Evolutionary conservation across 352 stramenopile species (phyloP).

Genomic region (Pythium rishiriense): DNA sequence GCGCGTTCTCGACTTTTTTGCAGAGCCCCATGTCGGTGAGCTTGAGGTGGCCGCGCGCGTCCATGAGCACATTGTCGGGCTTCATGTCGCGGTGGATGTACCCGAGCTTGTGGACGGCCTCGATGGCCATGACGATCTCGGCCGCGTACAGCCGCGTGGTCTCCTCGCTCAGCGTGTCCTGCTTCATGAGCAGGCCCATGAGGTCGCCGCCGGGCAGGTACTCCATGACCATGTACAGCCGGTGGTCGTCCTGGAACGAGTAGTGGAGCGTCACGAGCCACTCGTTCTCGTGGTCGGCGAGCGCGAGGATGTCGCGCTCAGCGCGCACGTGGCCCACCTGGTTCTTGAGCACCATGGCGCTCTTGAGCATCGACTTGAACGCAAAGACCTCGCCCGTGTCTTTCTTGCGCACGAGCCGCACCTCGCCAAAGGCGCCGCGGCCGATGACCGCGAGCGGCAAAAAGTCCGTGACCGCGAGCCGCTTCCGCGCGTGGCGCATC

Average conservation of each 20-base stretch:
- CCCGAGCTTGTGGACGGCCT: slow-evolving; percentile 96
- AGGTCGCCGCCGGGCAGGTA: slow-evolving; percentile 98
- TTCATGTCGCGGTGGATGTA: slow-evolving; percentile 99
- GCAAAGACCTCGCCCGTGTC: slow-evolving; percentile 88
- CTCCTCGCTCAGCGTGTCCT: slow-evolving; percentile 93
- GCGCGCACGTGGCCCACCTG: slow-evolving; percentile 96
- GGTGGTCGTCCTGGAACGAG: slow-evolving; percentile 94
- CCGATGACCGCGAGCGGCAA: slow-evolving; percentile 97
- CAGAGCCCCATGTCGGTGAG: slow-evolving; percentile 98
- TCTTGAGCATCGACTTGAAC: slow-evolving; percentile 93
- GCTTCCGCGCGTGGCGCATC: slow-evolving; percentile 82
- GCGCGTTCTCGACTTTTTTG: slow-evolving; percentile 95
- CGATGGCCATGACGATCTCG: slow-evolving; percentile 98
- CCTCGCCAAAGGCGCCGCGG: slow-evolving; percentile 98
- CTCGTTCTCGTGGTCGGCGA: slow-evolving; percentile 94
- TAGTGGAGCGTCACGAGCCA: slow-evolving; percentile 98
- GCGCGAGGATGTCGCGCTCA: slow-evolving; percentile 96
- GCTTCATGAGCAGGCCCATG: slow-evolving; percentile 99
- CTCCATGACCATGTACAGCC: slow-evolving; percentile 97
- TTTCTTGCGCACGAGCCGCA: slow-evolving; percentile 87
- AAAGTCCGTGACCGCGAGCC: slow-evolving; percentile 93
- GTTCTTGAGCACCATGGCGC: slow-evolving; percentile 91
- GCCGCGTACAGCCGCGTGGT: slow-evolving; percentile 96
- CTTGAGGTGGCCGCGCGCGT: slow-evolving; percentile 98
- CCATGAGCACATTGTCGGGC: slow-evolving; percentile 96